Conservation (phyloP, 2,329 filamentous ascomycete species). For the Hypoxylon sp. region DNA sequence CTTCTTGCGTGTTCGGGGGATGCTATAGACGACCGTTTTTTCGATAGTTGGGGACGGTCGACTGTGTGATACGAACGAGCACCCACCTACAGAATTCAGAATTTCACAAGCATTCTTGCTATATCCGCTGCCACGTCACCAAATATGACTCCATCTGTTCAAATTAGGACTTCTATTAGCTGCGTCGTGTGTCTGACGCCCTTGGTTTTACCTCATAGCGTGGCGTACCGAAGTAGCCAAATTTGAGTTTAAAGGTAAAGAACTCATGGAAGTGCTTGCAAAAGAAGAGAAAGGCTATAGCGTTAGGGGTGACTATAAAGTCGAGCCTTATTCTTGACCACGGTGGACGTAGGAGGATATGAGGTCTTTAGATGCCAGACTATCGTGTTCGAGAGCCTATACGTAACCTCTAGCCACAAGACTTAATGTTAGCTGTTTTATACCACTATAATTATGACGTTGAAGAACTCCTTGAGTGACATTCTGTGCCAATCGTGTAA, state of each 20-base stretch:
- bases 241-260: not conserved
- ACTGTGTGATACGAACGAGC: slow-evolving; percentile 47
- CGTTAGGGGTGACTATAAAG: not conserved
- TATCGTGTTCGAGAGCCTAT: not conserved
- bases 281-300: not conserved
- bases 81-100: slow-evolving; percentile 41
- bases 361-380: not conserved
- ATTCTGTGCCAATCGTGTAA: no score
- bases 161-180: not conserved
- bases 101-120: slow-evolving; percentile 34
- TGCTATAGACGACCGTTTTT: slow-evolving; percentile 38
- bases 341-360: not conserved
- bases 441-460: not conserved
- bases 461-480: not conserved
- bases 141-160: not conserved
- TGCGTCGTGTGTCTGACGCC: not conserved
- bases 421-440: not conserved
- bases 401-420: not conserved
- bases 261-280: not conserved
- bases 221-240: not conserved
- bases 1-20: slow-evolving; percentile 21
- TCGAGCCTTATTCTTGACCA: not conserved
- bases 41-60: slow-evolving; percentile 37
- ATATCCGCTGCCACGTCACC: not conserved
- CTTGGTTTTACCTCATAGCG: not conserved